Evolutionary conservation across 2,329 filamentous ascomycete species (phyloP).

Genomic region (Aspergillus luchuensis): DNA sequence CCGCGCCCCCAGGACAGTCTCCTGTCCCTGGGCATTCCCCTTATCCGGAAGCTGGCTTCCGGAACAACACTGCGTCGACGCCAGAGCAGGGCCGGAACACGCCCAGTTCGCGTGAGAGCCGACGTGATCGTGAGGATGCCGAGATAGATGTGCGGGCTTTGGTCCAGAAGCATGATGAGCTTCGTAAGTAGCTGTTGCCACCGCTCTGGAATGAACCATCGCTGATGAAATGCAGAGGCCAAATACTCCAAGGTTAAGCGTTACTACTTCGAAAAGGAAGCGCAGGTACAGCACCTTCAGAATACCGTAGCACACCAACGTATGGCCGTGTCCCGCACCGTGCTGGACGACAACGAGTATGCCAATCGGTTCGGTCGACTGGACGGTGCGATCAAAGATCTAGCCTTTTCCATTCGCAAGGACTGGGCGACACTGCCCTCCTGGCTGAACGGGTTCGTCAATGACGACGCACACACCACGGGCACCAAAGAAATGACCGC

Average conservation of each 20-base stretch:
- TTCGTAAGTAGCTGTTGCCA: constrained; percentile 40
- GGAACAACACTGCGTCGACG: constrained; percentile 35
- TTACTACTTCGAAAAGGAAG: constrained; percentile 90
- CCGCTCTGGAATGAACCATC: constrained; percentile 10
- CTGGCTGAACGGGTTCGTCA: constrained; percentile 80
- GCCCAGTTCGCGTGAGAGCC: constrained; percentile 39
- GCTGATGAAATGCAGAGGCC: constrained; percentile 60
- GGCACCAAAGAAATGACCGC: constrained; percentile 98
- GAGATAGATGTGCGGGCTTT: constrained; percentile 49
- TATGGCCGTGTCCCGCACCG: constrained; percentile 89
- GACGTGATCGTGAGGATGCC: constrained; percentile 39
- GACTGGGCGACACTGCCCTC: constrained; percentile 80
- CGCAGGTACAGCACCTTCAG: constrained; percentile 89
- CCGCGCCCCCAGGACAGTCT: constrained; percentile 12
- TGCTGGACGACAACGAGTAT: constrained; percentile 95
- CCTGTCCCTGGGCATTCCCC: constrained; percentile 14
- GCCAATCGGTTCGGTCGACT: constrained; percentile 83
- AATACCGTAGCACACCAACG: constrained; percentile 97
- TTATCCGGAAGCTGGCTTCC: constrained; percentile 24
- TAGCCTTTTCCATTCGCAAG: constrained; percentile 94
- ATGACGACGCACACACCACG: constrained; percentile 78
- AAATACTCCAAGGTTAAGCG: constrained; percentile 99
- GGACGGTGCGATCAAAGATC: constrained; percentile 90
- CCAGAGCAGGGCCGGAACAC: constrained; percentile 51
- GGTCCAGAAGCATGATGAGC: constrained; percentile 47